A percentile compares a stretch with the other conserved stretches of the same genome.
Conservation (phyloP, 176 grass and related monocot genomes). For the Zoysia pacifica region DNA sequence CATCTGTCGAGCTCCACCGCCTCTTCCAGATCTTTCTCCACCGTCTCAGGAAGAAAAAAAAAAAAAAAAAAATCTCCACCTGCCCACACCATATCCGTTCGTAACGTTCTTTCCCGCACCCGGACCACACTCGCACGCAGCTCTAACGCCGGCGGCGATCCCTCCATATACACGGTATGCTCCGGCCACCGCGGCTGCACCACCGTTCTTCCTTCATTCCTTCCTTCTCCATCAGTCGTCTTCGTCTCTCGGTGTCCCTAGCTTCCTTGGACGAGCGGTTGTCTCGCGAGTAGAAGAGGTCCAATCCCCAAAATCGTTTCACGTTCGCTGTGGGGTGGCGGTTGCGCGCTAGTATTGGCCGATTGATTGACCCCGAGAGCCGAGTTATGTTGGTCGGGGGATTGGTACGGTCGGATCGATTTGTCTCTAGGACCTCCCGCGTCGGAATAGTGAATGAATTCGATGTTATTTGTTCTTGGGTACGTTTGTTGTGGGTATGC, state of each 20-base stretch:
- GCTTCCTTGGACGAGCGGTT: not conserved
- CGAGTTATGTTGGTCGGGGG: not conserved
- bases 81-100: not conserved
- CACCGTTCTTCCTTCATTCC: not conserved
- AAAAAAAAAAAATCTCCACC: not conserved
- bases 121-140: not conserved
- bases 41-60: too few relatives aligned
- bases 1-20: not conserved
- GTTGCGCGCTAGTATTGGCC: not conserved
- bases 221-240: not conserved
- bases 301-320: not conserved
- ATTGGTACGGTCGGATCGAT: not conserved
- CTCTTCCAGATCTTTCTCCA: not conserved
- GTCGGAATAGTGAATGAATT: not conserved
- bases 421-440: not conserved
- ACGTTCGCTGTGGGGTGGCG: not conserved
- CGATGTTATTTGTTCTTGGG: not conserved
- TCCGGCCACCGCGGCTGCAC: not conserved
- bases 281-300: not conserved
- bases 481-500: not conserved
- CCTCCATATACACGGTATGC: constrained; percentile 1
- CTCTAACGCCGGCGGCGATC: not conserved
- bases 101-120: not conserved
- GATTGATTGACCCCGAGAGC: not conserved
- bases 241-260: not conserved